These are phyloP conservation scores for Psilocybe tampanensis DNA, from an alignment of 768 basidiomycete genomes.

Conservation along the genomic window DNA sequence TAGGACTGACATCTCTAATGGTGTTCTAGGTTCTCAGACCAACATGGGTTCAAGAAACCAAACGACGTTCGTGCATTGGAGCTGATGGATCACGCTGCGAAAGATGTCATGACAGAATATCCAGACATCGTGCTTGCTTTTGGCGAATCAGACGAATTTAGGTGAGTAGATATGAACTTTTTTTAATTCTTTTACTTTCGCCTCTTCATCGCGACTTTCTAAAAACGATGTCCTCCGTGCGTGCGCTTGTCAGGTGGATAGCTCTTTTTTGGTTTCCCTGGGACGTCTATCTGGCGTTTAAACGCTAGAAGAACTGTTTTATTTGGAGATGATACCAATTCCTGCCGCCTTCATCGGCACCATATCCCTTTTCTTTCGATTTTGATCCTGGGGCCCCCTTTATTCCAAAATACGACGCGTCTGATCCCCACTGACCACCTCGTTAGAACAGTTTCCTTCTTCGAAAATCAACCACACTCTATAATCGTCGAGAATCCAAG, in stretches of 20 bases:
- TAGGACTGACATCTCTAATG: neutral
- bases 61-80: constrained; percentile 87
- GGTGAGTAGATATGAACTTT: constrained; percentile 45
- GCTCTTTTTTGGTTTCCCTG: too few relatives aligned
- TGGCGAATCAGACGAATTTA: constrained; percentile 97
- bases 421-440: constrained; percentile 7
- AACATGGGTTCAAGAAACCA: constrained; percentile 84
- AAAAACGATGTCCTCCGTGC: too few relatives aligned
- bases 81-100: constrained; percentile 93
- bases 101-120: constrained; percentile 77
- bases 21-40: constrained; percentile 82
- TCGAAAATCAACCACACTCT: constrained; percentile 70
- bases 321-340: too few relatives aligned
- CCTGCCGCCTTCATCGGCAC: too few relatives aligned
- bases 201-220: too few relatives aligned
- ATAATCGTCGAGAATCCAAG: constrained; percentile 87
- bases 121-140: constrained; percentile 86
- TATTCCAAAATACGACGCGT: neutral
- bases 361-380: too few relatives aligned
- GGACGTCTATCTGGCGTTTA: too few relatives aligned
- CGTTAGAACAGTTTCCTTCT: constrained; percentile 76
- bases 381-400: neutral
- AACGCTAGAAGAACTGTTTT: too few relatives aligned
- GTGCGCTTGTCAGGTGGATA: too few relatives aligned
- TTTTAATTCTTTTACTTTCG: neutral